phyloP scores from a whole-genome alignment of 148 eudicot species.

The Chenopodium quinoa region DNA sequence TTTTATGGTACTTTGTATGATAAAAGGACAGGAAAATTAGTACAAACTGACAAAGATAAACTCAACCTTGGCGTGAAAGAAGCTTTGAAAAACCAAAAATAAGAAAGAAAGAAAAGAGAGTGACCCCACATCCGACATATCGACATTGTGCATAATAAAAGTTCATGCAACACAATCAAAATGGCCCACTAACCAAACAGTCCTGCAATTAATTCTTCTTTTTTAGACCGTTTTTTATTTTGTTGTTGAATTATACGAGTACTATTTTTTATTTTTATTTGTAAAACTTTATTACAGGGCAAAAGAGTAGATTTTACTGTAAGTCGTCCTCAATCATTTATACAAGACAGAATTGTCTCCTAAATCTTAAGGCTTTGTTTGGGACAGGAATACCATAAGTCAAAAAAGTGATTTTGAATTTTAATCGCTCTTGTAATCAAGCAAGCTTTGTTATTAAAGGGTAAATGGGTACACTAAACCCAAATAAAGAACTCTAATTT shows the following conservation, averaged over 20 bases:
- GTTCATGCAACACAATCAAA: constrained; percentile 47
- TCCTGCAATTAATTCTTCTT: constrained; percentile 25
- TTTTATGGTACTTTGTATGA: not conserved
- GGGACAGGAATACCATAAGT: constrained; percentile 13
- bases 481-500: not conserved
- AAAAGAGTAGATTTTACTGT: constrained; percentile 32
- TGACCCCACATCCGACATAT: constrained; percentile 53
- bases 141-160: constrained; percentile 44
- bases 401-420: constrained; percentile 27
- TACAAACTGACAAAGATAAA: constrained; percentile 41
- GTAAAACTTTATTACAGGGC: not conserved
- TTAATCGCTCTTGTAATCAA: constrained; percentile 7
- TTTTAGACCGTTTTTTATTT: constrained; percentile 34
- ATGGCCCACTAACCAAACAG: constrained; percentile 43
- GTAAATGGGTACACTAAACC: not conserved
- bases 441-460: not conserved
- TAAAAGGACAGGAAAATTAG: constrained; percentile 31
- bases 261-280: not conserved
- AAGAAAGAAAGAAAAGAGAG: not conserved
- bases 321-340: constrained; percentile 29
- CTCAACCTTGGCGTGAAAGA: constrained; percentile 44
- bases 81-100: constrained; percentile 30
- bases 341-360: constrained; percentile 18
- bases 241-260: not conserved
- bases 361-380: constrained; percentile 15